Base-by-base conservation (phyloP, 441 rosid species). In the Flueggea neowawraea region DNA sequence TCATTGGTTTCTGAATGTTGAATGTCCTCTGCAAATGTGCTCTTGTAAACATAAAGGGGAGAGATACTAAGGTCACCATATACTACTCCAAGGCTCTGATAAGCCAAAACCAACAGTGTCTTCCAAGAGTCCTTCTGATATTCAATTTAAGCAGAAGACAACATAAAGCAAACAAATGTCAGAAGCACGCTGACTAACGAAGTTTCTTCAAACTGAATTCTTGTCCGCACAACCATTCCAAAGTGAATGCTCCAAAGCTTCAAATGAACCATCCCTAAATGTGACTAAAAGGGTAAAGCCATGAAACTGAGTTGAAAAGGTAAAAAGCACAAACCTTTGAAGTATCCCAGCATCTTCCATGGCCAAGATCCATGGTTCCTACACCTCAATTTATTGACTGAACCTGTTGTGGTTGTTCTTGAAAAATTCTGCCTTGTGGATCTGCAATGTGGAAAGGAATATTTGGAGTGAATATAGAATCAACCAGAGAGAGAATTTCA, bases 61-160 rank as follows among this genome's bases (percentile, higher is more conserved):
- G 99, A 95, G 57, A 83, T 95, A 66, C 99, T 81, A 22, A 95
- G 80, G 79, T 95, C 99, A 12, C 99, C 99, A 52, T 95, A 91
- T 6, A 89, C 99, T 16, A 95, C 99, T 57, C 99, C 97, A 56
- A 94, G 91, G 75, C 96, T 94, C 69, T 95, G 99, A 73, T 91
- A 95, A 47, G 98, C 94, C 77, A 89, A 85, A 57, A 85, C 67
- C 84, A 86, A 22, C 36, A 83, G 61, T 10, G 91, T 81, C 84
- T 87, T 88, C 95, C 98, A 84, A 49, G 97, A 93, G 52, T 77
- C 85, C 99, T n/a, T n/a, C n/a, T 91, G 88, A 61, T 73, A 66
- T 45, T 51, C 57, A 68, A 73, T 73, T 58, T 45, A 70, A 73
- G 41, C 41, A 76, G 14, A 47, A 10, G 12, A 4, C 12, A 47